phyloP scores from a whole-genome alignment of 2,329 filamentous ascomycete species.

The Fusarium dlaminii region DNA sequence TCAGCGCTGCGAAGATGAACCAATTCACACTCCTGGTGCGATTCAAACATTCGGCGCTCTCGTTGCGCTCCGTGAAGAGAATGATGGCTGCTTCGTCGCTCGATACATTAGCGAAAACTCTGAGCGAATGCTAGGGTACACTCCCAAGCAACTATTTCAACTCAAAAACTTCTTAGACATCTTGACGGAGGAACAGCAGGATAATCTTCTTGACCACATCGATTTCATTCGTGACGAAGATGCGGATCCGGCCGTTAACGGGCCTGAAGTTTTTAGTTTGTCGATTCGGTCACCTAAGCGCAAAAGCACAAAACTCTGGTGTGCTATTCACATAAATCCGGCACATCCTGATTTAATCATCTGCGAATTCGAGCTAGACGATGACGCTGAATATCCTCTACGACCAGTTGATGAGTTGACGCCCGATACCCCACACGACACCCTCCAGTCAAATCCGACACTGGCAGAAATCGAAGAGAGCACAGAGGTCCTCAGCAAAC shows the following conservation, averaged over 20 bases:
- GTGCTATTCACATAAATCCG: constrained; percentile 81
- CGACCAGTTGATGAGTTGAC: constrained; percentile 68
- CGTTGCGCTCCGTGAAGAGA: constrained; percentile 76
- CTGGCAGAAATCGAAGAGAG: constrained; percentile 78
- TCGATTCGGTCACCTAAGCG: constrained; percentile 69
- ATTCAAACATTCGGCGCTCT: constrained; percentile 83
- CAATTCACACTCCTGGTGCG: constrained; percentile 86
- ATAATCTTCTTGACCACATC: constrained; percentile 85
- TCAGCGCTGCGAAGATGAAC: constrained; percentile 89
- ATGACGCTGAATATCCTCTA: constrained; percentile 75
- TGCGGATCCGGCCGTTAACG: constrained; percentile 76
- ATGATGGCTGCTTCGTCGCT: constrained; percentile 73
- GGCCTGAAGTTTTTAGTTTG: constrained; percentile 86
- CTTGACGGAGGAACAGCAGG: constrained; percentile 82
- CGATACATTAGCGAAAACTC: constrained; percentile 86
- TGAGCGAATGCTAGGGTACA: constrained; percentile 76
- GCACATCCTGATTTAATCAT: constrained; percentile 76
- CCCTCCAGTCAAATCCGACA: constrained; percentile 76
- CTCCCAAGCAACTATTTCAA: constrained; percentile 78
- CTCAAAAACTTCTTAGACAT: constrained; percentile 84
- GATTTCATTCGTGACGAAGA: constrained; percentile 89
- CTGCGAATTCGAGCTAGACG: constrained; percentile 89
- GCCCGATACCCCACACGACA: constrained; percentile 75
- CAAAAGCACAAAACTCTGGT: constrained; percentile 79
- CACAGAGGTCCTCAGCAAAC: constrained; percentile 78